Evolutionary conservation across 805 yeast species (phyloP), one percentile per base, ranked within the genome.

Genomic region (Metschnikowia lunata): DNA sequence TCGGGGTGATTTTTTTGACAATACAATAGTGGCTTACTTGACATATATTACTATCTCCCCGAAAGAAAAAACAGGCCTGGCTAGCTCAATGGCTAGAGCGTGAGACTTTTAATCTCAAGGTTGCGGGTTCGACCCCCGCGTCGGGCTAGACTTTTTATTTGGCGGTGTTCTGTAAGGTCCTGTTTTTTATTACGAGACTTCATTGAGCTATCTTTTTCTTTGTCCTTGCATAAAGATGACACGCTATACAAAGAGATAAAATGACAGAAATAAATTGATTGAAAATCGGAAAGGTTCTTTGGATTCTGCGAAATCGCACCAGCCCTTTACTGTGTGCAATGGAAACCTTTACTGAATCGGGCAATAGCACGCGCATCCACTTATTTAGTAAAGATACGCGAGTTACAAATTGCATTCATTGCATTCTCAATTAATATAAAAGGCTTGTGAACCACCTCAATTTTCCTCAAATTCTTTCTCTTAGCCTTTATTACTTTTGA

Each of bases 51-150:
- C 23, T 18, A 18, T 5, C 3, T 18, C 5, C 23, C 23, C 5
- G 23, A 5, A 18, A 18, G n/a, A 18, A 3, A 18, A 18, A 18
- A 18, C 23, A 35, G 23, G 57, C 57, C 57, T 51, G 57, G 57
- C 57, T 53, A 53, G 57, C 57, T 53, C 57, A 53, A 53, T 53
- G 57, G 57, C 57, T 53, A 53, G 57, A 53, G 57, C 57, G 57
- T 53, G 57, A 42, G 57, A 53, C 57, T 53, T 53, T 53, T 53
- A 53, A 53, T 53, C 57, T 42, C 57, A 53, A 53, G 57, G 57
- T 53, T 53, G 57, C 57, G 57, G 57, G 57, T 53, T 53, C 57
- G 57, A 53, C 57, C 57, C 57, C 57, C 57, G 57, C 57, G 57
- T 53, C 57, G 57, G 57, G 57, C 57, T 53, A 41, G 2, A 10